A percentile compares a stretch with the other conserved stretches of the same genome.
phyloP scores from a whole-genome alignment of 2,329 filamentous ascomycete genomes.

The Trichophyton verrucosum region DNA sequence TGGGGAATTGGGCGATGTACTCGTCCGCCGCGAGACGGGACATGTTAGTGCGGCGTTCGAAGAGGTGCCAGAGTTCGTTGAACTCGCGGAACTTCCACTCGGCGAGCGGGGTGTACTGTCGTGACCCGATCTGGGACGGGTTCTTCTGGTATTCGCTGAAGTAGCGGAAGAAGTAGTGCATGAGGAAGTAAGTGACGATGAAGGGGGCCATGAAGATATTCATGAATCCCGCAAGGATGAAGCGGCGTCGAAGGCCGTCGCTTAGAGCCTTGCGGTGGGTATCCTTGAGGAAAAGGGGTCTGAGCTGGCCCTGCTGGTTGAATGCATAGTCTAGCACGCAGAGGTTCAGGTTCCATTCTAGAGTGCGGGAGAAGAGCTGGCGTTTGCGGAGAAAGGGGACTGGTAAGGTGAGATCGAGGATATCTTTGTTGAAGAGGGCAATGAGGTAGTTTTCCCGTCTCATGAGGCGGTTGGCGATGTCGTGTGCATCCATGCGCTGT shows the following conservation, averaged over 20 bases:
- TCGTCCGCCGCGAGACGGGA: slow-evolving; percentile 85
- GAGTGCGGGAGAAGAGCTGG: slow-evolving; percentile 74
- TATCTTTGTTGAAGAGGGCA: slow-evolving; percentile 92
- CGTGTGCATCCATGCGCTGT: slow-evolving; percentile 86
- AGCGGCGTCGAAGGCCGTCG: slow-evolving; percentile 60
- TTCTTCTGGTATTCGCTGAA: slow-evolving; percentile 97
- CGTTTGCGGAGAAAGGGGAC: slow-evolving; percentile 69
- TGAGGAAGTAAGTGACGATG: slow-evolving; percentile 70
- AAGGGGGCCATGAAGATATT: slow-evolving; percentile 81
- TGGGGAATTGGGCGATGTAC: slow-evolving; percentile 93
- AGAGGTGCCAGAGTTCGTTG: slow-evolving; percentile 89
- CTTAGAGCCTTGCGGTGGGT: slow-evolving; percentile 69
- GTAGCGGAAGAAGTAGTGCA: slow-evolving; percentile 88
- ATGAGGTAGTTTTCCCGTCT: slow-evolving; percentile 94
- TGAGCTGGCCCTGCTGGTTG: slow-evolving; percentile 74
- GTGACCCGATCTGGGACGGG: slow-evolving; percentile 70
- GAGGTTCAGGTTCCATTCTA: slow-evolving; percentile 85
- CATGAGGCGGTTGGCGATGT: slow-evolving; percentile 95
- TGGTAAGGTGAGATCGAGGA: slow-evolving; percentile 74
- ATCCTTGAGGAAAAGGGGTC: slow-evolving; percentile 72
- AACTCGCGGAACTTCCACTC: slow-evolving; percentile 99
- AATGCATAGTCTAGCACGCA: slow-evolving; percentile 92
- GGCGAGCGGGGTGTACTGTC: slow-evolving; percentile 82
- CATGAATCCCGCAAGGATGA: slow-evolving; percentile 71
- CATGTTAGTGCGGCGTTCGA: slow-evolving; percentile 81